Conservation (phyloP, 345 rosid species). For the Rubroshorea leprosula region DNA sequence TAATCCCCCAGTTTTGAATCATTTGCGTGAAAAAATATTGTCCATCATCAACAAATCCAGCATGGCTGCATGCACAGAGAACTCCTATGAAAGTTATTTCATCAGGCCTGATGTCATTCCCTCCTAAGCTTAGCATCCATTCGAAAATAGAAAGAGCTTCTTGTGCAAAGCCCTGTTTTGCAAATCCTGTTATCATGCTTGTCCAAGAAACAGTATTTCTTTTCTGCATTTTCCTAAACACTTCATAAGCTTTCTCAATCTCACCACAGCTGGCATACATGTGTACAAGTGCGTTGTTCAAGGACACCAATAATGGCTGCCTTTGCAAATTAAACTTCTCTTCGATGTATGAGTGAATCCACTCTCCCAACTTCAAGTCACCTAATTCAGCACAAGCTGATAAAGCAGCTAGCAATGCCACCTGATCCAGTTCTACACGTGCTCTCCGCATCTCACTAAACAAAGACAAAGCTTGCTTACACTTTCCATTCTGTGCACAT, state of each 20-base stretch:
- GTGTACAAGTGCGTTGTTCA: slow-evolving; percentile 38
- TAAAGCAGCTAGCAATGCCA: slow-evolving; percentile 29
- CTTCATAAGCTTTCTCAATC: slow-evolving; percentile 32
- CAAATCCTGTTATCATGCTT: slow-evolving; percentile 33
- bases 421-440: slow-evolving; percentile 28
- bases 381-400: slow-evolving; percentile 40
- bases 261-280: slow-evolving; percentile 47
- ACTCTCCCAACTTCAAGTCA: slow-evolving; percentile 30
- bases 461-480: slow-evolving; percentile 32
- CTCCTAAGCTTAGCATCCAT: slow-evolving; percentile 32
- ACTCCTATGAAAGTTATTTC: slow-evolving; percentile 36
- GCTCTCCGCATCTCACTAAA: slow-evolving; percentile 34
- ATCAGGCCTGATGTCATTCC: slow-evolving; percentile 29
- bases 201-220: slow-evolving; percentile 39
- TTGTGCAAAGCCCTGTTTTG: slow-evolving; percentile 35
- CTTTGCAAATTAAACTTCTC: slow-evolving; percentile 9
- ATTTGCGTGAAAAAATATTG: slow-evolving; percentile 23
- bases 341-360: slow-evolving; percentile 31
- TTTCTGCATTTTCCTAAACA: slow-evolving; percentile 26
- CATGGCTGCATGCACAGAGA: slow-evolving; percentile 44
- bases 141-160: slow-evolving; percentile 37
- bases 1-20: slow-evolving; percentile 29
- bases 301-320: slow-evolving; percentile 22
- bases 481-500: slow-evolving; percentile 25
- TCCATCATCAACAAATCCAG: slow-evolving; percentile 34